A percentile compares a stretch with the other conserved stretches of the same genome.
Conservation (phyloP, 2,329 filamentous ascomycete species). For the Fusarium torulosum region DNA sequence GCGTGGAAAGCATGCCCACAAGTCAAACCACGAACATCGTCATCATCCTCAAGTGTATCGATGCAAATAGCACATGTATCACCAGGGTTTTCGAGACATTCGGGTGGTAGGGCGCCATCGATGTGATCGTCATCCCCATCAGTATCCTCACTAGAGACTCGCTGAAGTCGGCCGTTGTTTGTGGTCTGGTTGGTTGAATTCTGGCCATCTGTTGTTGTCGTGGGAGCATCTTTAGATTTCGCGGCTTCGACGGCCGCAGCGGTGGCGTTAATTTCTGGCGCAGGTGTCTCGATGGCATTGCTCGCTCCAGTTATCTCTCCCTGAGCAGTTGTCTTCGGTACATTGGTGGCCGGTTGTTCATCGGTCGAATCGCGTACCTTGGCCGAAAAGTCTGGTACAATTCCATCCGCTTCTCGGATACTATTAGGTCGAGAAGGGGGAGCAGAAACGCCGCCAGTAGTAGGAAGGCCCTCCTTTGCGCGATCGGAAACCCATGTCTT, state of each 20-base stretch:
- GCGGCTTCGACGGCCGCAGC: conserved; percentile 37
- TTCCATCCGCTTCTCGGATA: conserved; percentile 74
- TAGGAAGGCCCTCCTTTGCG: conserved; percentile 84
- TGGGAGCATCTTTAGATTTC: conserved; percentile 40
- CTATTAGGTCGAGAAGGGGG: conserved; percentile 80
- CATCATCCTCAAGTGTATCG: conserved; percentile 92
- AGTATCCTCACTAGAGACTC: conserved; percentile 64
- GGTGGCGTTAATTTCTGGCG: conserved; percentile 38
- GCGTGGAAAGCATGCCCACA: conserved; percentile 99
- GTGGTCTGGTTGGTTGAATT: conserved; percentile 41
- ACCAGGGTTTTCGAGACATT: conserved; percentile 83
- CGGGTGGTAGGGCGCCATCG: conserved; percentile 82
- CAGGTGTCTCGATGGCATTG: conserved; percentile 16
- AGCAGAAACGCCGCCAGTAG: conserved; percentile 83
- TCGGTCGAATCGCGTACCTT: conserved; percentile 63
- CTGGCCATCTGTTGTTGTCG: conserved; percentile 42
- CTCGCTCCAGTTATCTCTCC: conserved; percentile 33
- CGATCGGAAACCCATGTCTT: conserved; percentile 91
- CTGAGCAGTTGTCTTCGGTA: conserved; percentile 31
- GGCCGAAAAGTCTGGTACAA: conserved; percentile 58
- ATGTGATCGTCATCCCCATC: conserved; percentile 85
- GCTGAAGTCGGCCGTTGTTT: conserved; percentile 52
- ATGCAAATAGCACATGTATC: conserved; percentile 98
- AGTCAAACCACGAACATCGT: conserved; percentile 91
- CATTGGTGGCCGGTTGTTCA: conserved; percentile 52